phyloP scores from a whole-genome alignment of 169 alveolate genomes.

The Theileria luwenshuni region DNA sequence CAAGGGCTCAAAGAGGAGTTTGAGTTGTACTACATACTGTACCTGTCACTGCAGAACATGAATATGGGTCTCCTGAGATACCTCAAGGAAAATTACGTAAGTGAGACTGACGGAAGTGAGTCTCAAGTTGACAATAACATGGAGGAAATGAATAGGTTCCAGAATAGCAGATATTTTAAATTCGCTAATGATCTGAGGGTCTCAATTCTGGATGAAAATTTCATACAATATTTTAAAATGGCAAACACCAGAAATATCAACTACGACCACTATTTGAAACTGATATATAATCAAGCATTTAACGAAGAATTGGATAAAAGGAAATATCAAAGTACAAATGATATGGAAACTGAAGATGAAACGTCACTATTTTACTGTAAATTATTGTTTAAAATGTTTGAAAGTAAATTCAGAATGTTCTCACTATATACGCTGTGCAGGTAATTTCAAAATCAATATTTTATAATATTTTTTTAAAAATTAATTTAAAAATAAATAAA shows the following conservation, averaged over 20 bases:
- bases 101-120: neutral
- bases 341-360: neutral
- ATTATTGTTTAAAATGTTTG: slow-evolving; percentile 62
- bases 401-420: slow-evolving; percentile 53
- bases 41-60: slow-evolving; percentile 76
- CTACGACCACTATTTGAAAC: slow-evolving; percentile 3
- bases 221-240: slow-evolving; percentile 50
- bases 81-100: slow-evolving; percentile 19
- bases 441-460: slow-evolving; percentile 22
- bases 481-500: neutral
- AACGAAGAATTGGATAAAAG: slow-evolving; percentile 17
- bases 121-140: slow-evolving; percentile 4
- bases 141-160: slow-evolving; percentile 23
- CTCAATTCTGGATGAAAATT: slow-evolving; percentile 51
- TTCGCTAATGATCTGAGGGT: slow-evolving; percentile 50
- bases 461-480: neutral
- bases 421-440: slow-evolving; percentile 43
- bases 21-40: slow-evolving; percentile 65
- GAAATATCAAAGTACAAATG: neutral
- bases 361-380: slow-evolving; percentile 45
- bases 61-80: slow-evolving; percentile 60
- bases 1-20: slow-evolving; percentile 54
- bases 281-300: slow-evolving; percentile 45
- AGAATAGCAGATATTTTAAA: slow-evolving; percentile 14
- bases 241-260: slow-evolving; percentile 52